Conservation (phyloP, 208 protist species). For the Leptomonas seymouri region DNA sequence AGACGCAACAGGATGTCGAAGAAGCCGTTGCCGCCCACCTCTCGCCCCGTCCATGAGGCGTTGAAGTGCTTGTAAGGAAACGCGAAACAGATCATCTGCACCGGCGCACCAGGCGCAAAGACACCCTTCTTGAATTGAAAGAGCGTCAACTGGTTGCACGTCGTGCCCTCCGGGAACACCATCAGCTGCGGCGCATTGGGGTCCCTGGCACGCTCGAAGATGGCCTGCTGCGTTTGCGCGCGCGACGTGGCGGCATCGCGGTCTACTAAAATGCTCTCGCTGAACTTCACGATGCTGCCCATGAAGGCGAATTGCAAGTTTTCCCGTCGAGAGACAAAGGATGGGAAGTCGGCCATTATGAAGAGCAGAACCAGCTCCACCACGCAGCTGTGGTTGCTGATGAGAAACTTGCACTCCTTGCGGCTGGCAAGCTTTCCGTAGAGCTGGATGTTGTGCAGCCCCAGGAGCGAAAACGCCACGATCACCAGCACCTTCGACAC, state of each 20-base stretch:
- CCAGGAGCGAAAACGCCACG: slow-evolving; percentile 44
- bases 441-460: slow-evolving; percentile 62
- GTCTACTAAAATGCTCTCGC: slow-evolving; percentile 80
- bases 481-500: slow-evolving; percentile 35
- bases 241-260: slow-evolving; percentile 63
- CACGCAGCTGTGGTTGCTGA: slow-evolving; percentile 84
- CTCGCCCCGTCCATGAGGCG: slow-evolving; percentile 79
- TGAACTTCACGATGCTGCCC: slow-evolving; percentile 38
- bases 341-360: slow-evolving; percentile 58
- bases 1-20: slow-evolving; percentile 69
- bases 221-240: slow-evolving; percentile 48
- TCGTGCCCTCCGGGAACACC: slow-evolving; percentile 92
- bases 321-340: slow-evolving; percentile 83
- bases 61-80: slow-evolving; percentile 92
- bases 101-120: slow-evolving; percentile 80
- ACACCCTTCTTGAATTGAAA: slow-evolving; percentile 88
- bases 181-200: slow-evolving; percentile 63
- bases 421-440: slow-evolving; percentile 61
- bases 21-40: slow-evolving; percentile 68
- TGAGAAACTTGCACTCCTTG: slow-evolving; percentile 68
- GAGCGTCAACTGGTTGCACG: slow-evolving; percentile 71
- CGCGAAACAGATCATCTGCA: slow-evolving; percentile 88
- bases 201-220: slow-evolving; percentile 61
- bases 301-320: slow-evolving; percentile 76
- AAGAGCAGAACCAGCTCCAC: slow-evolving; percentile 78